Base-by-base conservation (phyloP, 2,329 filamentous ascomycete species). In the Sporothrix variecibatus region DNA sequence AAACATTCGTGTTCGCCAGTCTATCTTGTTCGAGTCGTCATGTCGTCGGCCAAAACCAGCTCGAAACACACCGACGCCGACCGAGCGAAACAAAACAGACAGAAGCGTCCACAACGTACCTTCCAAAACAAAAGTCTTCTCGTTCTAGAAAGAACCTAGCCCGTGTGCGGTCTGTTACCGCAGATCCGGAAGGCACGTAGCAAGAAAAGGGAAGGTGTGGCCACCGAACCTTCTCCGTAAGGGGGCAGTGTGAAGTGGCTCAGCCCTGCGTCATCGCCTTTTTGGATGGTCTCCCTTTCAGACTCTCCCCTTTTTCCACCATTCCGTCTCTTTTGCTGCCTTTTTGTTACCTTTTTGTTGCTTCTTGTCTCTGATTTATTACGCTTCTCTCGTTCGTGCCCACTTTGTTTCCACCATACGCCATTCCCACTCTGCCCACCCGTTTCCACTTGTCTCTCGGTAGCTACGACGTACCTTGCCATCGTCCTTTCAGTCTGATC, bases 191-290 rank as follows among this genome's bases (percentile, higher is more conserved):
- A 71, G 68, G 67, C 46, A 68, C 65, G 65, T 34, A 51, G 65
- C 26, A 68, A 46, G 26, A 68, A 68, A 49, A 34, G 43, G 65
- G 28, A 68, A 68, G 40, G 43, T 51, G 65, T 68, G 65, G 43
- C 65, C 26, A n/a, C 20, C 65, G 67, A 53, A 15, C 46, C 67
- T 58, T 11, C 68, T 31, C 34, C 68, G 20, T 53, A 71, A 70
- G n/a, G 65, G 67, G 68, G 68, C 68, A 58, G 68, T 71, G 68
- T 40, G 34, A 64, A n/a, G 68, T 71, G 68, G 67, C 68, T 71
- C 68, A 71, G 68, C 68, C 49, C 68, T 71, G 31, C 68, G 68
- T 71, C 68, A 71, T 71, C 68, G 51, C 34, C 46, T 38, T 69
- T 69, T 69, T 23, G 20, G 43, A 53, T 67, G 62, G 62, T 20